A percentile compares a stretch with the other conserved stretches of the same genome.
Conservation (phyloP, 192 early-diverging fungal species). For the Entomortierella beljakovae region DNA sequence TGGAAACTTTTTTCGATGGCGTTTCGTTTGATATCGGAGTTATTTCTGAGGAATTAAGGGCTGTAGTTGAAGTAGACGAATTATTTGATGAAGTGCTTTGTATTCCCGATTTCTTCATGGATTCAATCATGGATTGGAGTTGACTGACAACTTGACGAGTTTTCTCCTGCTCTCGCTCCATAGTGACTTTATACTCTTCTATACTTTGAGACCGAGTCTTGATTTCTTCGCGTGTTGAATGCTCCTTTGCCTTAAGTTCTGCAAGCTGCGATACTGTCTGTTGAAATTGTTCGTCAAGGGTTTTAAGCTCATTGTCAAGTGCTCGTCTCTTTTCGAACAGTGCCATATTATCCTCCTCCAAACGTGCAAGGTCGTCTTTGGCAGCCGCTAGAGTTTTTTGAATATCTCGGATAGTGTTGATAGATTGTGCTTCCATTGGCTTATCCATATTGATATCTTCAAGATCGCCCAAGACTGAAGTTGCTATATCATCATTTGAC, state of each 20-base stretch:
- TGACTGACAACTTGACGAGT: conserved; percentile 1
- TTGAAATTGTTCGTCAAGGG: conserved; percentile 1
- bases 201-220: conserved; percentile 8
- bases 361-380: conserved; percentile 6
- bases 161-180: conserved; percentile 23
- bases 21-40: too few species aligned
- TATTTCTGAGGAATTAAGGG: too few species aligned
- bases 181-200: conserved; percentile 8
- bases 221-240: conserved; percentile 11
- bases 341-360: conserved; percentile 12
- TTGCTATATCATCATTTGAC: background rate
- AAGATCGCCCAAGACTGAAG: background rate
- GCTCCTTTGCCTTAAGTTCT: conserved; percentile 5
- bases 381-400: conserved; percentile 15
- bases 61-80: too few species aligned
- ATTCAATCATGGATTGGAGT: conserved; percentile 18
- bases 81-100: background rate
- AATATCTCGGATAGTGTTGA: conserved; percentile 28
- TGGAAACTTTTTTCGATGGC: too few species aligned
- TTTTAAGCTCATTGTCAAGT: conserved; percentile 5
- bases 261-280: background rate
- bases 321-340: conserved; percentile 10
- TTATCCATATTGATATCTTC: conserved; percentile 7
- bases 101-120: conserved; percentile 5
- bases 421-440: conserved; percentile 28